phyloP scores from a whole-genome alignment of 805 yeast species.

The baker's yeast (Saccharomyces cerevisiae) region DNA sequence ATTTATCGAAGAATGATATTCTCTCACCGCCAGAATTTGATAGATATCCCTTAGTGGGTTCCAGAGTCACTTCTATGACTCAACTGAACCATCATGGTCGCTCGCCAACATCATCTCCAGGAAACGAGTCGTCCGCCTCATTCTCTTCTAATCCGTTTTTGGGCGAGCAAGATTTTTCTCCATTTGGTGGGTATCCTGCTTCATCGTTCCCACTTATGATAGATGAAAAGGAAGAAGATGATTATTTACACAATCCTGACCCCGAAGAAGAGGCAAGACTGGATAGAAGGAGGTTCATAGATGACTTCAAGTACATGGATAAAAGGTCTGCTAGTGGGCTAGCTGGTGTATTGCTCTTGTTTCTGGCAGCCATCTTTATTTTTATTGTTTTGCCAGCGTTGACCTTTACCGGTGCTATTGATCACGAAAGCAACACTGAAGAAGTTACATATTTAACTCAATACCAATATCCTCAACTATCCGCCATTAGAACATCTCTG shows the following conservation, averaged over 20 bases:
- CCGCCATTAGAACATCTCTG: conserved; percentile 42
- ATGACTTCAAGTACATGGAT: conserved; percentile 60
- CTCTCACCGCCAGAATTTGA: conserved; percentile 52
- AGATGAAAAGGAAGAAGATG: conserved; percentile 91
- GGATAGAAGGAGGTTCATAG: conserved; percentile 55
- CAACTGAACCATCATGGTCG: conserved; percentile 5
- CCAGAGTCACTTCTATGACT: conserved; percentile 50
- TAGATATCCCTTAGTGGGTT: conserved; percentile 57
- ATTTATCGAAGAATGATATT: conserved; percentile 17
- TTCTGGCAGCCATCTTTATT: conserved; percentile 51
- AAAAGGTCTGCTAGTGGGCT: conserved; percentile 51
- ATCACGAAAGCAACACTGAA: conserved; percentile 10
- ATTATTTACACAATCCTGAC: conserved; percentile 89
- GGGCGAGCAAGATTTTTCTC: conserved; percentile 60
- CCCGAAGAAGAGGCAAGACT: conserved; percentile 83
- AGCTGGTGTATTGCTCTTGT: conserved; percentile 46
- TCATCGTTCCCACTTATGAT: conserved; percentile 79
- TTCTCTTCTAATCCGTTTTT: conserved; percentile 35
- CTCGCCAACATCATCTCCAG: conserved; percentile 24
- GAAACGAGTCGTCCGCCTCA: conserved; percentile 10
- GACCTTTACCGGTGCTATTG: conserved; percentile 64
- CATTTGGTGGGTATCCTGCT: conserved; percentile 95
- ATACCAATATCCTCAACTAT: conserved; percentile 41
- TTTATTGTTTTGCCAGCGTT: conserved; percentile 74
- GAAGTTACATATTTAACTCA: conserved; percentile 37